Evolutionary conservation across 2,329 filamentous ascomycete genomes (phyloP).

Genomic region (Aspergillus sp.): DNA sequence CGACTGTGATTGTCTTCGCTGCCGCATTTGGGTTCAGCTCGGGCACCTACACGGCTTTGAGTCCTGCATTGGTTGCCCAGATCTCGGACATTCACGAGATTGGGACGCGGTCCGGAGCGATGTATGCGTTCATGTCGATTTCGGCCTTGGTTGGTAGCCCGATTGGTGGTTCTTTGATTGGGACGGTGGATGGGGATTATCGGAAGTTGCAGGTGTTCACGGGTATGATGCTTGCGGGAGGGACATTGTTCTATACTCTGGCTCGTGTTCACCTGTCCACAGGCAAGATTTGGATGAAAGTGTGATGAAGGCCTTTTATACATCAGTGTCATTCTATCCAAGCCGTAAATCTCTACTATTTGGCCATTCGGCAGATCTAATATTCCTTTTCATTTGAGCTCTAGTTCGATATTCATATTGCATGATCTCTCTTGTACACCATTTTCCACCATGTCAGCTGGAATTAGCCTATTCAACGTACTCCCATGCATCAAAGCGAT

Average conservation of each 20-base stretch:
- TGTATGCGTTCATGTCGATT: slow-evolving; percentile 56
- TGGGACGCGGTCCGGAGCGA: slow-evolving; percentile 24
- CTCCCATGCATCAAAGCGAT: no score
- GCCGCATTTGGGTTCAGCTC: slow-evolving; percentile 30
- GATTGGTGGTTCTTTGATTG: slow-evolving; percentile 57
- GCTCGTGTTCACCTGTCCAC: neutral
- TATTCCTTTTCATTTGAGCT: no score
- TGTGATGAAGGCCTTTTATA: neutral
- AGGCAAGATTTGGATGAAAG: neutral
- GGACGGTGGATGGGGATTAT: neutral
- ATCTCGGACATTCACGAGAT: slow-evolving; percentile 24
- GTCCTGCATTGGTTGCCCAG: slow-evolving; percentile 23
- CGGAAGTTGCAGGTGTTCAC: neutral
- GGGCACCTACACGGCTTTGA: slow-evolving; percentile 24
- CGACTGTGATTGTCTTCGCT: slow-evolving; percentile 25
- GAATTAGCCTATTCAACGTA: no score
- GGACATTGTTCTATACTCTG: neutral
- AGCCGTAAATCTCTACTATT: no score
- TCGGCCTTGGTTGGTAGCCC: slow-evolving; percentile 68
- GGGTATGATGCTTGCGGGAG: neutral
- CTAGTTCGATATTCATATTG: no score
- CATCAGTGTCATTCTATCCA: no score
- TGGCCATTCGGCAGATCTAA: no score
- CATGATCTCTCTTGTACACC: no score
- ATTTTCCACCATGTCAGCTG: no score